Evolutionary conservation across 2,329 filamentous ascomycete genomes (phyloP), one percentile per base, ranked within the genome.

Genomic region (Hansfordia pulvinata): DNA sequence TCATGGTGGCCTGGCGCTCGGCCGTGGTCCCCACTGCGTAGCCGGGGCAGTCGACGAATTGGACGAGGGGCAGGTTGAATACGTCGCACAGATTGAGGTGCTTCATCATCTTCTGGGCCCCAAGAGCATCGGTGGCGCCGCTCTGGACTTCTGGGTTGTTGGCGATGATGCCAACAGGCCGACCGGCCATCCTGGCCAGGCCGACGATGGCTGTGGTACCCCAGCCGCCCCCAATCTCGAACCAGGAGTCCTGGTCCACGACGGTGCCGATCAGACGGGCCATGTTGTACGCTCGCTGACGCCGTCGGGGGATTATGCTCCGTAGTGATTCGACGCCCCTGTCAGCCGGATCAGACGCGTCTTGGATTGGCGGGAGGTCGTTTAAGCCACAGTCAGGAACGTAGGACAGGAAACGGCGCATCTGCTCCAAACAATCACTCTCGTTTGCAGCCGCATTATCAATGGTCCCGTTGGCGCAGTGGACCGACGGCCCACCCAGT

Each of bases 381-480:
- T 54, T 58, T n/a, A n/a, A n/a, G 0, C 70, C 71, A 17, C 53
- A 65, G 33, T 72, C 65, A 2, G 72, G 71, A 2, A 76, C 47
- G 35, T 66, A 76, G 14, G 55, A 49, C 12, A 76, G 41, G 1
- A 76, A 60, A 0, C 56, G 64, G 2, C 67, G 53, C 4, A 77
- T 41, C 41, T 77, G 72, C 36, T 67, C 60, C 32, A 74, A 76
- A 33, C 69, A 73, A 20, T 63, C 68, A n/a, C 54, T 53, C 42
- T 77, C 71, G 32, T 70, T 62, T 4, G 57, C 53, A 0, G 71
- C 71, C 3, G 75, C 51, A 28, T 76, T 77, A 33, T 77, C 72
- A 25, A 76, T 74, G 1, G 71, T 77, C 0, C 72, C 72, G 31
- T 77, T 77, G 1, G 64, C 67, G 37, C 69, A 74, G 39, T 77